phyloP scores from a whole-genome alignment of 1,284 basidiomycete species.

The Coriolopsis trogii region DNA sequence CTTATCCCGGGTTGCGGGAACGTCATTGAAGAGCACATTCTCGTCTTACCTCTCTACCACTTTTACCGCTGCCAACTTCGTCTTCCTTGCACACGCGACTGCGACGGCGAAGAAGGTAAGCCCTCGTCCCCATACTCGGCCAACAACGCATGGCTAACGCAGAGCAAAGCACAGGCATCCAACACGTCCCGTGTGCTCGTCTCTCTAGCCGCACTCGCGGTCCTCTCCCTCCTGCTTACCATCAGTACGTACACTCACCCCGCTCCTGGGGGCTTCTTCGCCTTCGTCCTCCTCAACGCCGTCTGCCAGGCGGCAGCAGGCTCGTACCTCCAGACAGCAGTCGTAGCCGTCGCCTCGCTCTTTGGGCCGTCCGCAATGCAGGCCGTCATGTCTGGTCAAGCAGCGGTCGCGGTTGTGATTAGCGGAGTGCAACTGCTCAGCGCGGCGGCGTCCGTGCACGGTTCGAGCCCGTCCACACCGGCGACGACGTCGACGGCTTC shows the following conservation, averaged over 20 bases:
- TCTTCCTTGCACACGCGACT: constrained; percentile 74
- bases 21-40: constrained; percentile 60
- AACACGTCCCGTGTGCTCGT: constrained; percentile 29
- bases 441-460: constrained; percentile 52
- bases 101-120: constrained; percentile 64
- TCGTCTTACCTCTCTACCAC: constrained; percentile 69
- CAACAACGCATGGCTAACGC: too few species aligned
- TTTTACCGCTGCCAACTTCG: constrained; percentile 65
- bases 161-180: too few species aligned
- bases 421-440: constrained; percentile 74
- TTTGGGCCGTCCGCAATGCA: constrained; percentile 73
- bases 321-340: constrained; percentile 70
- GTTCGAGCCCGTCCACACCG: constrained; percentile 36
- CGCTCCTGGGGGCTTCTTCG: constrained; percentile 60
- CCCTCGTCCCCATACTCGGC: constrained; percentile 2
- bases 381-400: constrained; percentile 75
- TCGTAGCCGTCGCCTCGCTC: constrained; percentile 70
- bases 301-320: constrained; percentile 58
- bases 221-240: constrained; percentile 58
- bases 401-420: constrained; percentile 74
- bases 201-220: constrained; percentile 37
- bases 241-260: constrained; percentile 59
- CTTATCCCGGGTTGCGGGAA: constrained; percentile 59
- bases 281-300: constrained; percentile 63
- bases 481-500: constrained; percentile 36